Evolutionary conservation across 1,284 basidiomycete genomes (phyloP), one percentile per base, ranked within the genome.

Genomic region (Fistulinella staudtii): DNA sequence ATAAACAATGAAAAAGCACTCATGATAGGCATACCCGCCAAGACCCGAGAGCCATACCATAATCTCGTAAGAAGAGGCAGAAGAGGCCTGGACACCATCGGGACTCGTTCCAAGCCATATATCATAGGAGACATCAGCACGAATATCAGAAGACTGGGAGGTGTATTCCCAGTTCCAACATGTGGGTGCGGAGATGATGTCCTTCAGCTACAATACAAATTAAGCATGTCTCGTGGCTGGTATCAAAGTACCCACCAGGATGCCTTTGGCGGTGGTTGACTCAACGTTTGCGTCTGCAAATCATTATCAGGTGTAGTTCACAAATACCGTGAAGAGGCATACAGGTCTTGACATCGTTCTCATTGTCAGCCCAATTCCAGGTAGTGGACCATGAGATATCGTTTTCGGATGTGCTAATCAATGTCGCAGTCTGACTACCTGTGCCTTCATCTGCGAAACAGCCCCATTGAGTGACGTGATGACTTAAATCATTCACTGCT

Each of bases 11-110:
- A 28, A 7, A n/a, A 21, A 17, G 15, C 29, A 31, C 9, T 31
- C 2, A 15, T 5, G 8, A 10, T 2, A n/a, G 2, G 24, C 53
- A 39, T 56, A 79, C 77, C 74, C 75, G 58, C 77, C 78, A n/a
- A 69, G 66, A 30, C 76, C 72, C 39, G 77, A 79, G 15, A 80
- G 70, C 79, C 77, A 80, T 46, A 80, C 78, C 78, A 80, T 80
- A 48, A 79, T 77, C 54, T 79, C 78, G 51, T 69, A 80, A 1
- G 72, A 73, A 9, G 77, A 79, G 5, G 72, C 68, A 8, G 61
- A 51, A 2, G 74, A 69, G 0, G 77, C 77, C 9, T 77, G 72
- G 1, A 56, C 49, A 35, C 77, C 77, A 10, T 68, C 61, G 5
- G 67, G 52, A 4, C 72, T 60, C 4, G 53, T 60, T 15, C 77